Base-by-base conservation (phyloP, 257 asterid genomes). In the Nicotiana undulata region DNA sequence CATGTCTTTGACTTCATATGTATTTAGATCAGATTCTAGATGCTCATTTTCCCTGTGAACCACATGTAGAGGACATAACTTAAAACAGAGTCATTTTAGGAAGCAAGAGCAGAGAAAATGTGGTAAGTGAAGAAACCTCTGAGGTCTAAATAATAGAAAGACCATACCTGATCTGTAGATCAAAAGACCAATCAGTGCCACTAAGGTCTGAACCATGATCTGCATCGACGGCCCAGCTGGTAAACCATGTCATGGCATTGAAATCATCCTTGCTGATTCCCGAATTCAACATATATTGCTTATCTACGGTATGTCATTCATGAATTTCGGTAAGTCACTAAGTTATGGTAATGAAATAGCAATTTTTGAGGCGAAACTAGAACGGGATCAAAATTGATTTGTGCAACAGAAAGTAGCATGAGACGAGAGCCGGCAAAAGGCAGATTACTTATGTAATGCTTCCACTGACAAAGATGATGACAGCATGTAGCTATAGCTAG, bases 171-270 rank as follows among this genome's bases (percentile, higher is more conserved):
- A 83, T 82, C 72, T 85, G 87, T 44, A 76, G 85, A 80, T 83
- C 91, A 67, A 85, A 37, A 4, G 89, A 86, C 80, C 60, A 67
- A 85, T 89, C 91, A 18, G 83, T 29, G 56, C 60, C 85, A 46
- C 89, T 79, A 61, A 89, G 79, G 63, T 91, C 95, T 17, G 90
- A 83, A 76, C 91, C 89, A 75, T 92, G 97, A 86, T 93, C 97
- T 44, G 96, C 94, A 88, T 95, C 99, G 34, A 95, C 97, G 13
- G 99, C 98, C 98, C 99, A 93, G 91, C 99, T 95, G 77, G 99
- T 93, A 79, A 93, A 90, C 99, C 99, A 93, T 74, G 99, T 85
- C 49, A 95, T 87, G 3, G 92, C 94, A 84, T 93, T 90, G 84
- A 95, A 95, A 75, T 92, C 96, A 77, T 91, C 97, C 92, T 82